These are phyloP conservation scores for Yamadazyma tumulicola DNA, from an alignment of 805 yeast genomes.

Conservation along the genomic window DNA sequence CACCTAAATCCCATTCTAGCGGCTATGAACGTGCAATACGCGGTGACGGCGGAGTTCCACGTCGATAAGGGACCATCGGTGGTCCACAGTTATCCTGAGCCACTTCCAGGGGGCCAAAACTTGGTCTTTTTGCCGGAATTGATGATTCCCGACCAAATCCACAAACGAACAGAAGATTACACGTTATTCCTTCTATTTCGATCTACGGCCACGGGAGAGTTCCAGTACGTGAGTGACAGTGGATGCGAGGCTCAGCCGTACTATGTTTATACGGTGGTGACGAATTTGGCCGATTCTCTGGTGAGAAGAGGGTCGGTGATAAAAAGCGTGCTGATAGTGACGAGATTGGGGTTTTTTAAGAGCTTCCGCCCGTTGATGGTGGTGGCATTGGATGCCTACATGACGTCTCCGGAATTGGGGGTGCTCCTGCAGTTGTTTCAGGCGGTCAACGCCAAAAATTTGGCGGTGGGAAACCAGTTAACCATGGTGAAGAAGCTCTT, in stretches of 20 bases:
- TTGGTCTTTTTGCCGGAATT: conserved; percentile 46
- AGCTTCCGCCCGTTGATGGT: conserved; percentile 57
- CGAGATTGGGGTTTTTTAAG: conserved; percentile 49
- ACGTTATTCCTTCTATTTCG: conserved; percentile 53
- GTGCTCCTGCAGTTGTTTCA: conserved; percentile 27
- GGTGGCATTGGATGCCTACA: conserved; percentile 49
- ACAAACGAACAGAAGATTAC: conserved; percentile 54
- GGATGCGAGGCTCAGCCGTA: conserved; percentile 40
- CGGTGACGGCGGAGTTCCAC: conserved; percentile 77
- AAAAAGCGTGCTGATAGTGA: conserved; percentile 56
- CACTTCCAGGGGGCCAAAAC: conserved; percentile 34
- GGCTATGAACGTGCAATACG: conserved; percentile 45
- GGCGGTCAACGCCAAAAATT: conserved; percentile 30
- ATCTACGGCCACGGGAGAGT: conserved; percentile 35
- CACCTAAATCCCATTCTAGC: too few species aligned
- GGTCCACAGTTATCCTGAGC: conserved; percentile 44
- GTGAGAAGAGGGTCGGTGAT: conserved; percentile 59
- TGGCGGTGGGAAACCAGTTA: conserved; percentile 17
- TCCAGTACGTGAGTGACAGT: conserved; percentile 33
- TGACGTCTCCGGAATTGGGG: conserved; percentile 18
- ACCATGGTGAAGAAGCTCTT: conserved; percentile 34
- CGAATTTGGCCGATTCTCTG: conserved; percentile 40
- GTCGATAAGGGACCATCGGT: conserved; percentile 69
- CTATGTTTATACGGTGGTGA: conserved; percentile 54
- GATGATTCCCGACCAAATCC: conserved; percentile 61